Conservation (phyloP, 371 early-diverging fungal species). For the Haplosporangium sp. region DNA sequence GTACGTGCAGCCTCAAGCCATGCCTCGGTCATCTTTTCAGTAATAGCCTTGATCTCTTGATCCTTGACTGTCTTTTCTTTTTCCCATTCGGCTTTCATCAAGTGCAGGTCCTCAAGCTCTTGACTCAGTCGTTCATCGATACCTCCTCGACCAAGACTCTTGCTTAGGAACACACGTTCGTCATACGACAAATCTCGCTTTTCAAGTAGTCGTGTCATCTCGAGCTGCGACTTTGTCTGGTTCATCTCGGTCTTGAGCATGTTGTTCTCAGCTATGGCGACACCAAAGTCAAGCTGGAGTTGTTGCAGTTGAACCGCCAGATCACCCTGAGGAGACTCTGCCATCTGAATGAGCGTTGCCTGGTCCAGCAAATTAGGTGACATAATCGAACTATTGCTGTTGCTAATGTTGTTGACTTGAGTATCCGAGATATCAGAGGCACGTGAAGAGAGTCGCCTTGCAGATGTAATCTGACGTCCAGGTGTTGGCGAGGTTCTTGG, state of each 20-base stretch:
- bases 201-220: conserved; percentile 39
- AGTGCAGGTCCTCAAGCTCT: conserved; percentile 43
- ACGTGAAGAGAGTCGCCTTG: conserved; percentile 38
- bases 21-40: conserved; percentile 51
- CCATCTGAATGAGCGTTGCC: conserved; percentile 31
- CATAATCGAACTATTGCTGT: neutral
- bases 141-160: conserved; percentile 42
- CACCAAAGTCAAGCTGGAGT: conserved; percentile 43
- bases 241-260: conserved; percentile 53
- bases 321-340: conserved; percentile 25
- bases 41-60: conserved; percentile 42
- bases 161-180: conserved; percentile 45
- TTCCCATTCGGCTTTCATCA: conserved; percentile 42
- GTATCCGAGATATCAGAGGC: conserved; percentile 26
- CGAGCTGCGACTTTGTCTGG: conserved; percentile 44
- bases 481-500: conserved; percentile 48
- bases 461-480: conserved; percentile 25
- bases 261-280: conserved; percentile 47
- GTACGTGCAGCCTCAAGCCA: conserved; percentile 42
- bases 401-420: neutral
- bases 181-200: conserved; percentile 49
- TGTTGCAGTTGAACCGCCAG: conserved; percentile 34
- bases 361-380: conserved; percentile 39
- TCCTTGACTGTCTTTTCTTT: conserved; percentile 41
- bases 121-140: conserved; percentile 40